Evolutionary conservation across 176 grass and related monocot genomes (phyloP).

Genomic region (Carex scoparia): DNA sequence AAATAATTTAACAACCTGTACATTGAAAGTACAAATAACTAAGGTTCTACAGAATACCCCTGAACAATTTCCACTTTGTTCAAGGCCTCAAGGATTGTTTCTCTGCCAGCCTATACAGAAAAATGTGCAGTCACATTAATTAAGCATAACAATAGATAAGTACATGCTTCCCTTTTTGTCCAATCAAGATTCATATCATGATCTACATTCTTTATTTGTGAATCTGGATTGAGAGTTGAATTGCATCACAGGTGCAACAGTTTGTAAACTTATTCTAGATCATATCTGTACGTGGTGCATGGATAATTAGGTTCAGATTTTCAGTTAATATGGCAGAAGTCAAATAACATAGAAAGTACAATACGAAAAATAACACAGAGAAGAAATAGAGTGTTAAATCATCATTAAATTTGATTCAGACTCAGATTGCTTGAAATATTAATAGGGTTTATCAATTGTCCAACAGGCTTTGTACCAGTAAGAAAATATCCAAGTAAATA

Average conservation of each 20-base stretch:
- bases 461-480: no score
- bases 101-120: slow-evolving; percentile 61
- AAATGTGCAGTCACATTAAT: not conserved
- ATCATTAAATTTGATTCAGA: no score
- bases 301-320: not conserved
- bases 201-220: not conserved
- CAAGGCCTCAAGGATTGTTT: slow-evolving; percentile 70
- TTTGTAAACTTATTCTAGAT: not conserved
- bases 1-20: no score
- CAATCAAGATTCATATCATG: not conserved
- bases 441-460: no score
- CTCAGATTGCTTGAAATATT: no score
- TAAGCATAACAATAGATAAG: slow-evolving; percentile 15
- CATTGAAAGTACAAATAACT: no score
- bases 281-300: not conserved
- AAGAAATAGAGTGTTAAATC: no score
- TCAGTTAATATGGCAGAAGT: no score
- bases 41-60: no score
- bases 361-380: no score
- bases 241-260: not conserved
- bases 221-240: not conserved
- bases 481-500: no score
- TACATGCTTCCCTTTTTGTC: not conserved
- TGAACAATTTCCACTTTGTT: slow-evolving; percentile 23
- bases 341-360: no score